Conservation (phyloP, 371 early-diverging fungal species). For the Blastocladiella emersonii region DNA sequence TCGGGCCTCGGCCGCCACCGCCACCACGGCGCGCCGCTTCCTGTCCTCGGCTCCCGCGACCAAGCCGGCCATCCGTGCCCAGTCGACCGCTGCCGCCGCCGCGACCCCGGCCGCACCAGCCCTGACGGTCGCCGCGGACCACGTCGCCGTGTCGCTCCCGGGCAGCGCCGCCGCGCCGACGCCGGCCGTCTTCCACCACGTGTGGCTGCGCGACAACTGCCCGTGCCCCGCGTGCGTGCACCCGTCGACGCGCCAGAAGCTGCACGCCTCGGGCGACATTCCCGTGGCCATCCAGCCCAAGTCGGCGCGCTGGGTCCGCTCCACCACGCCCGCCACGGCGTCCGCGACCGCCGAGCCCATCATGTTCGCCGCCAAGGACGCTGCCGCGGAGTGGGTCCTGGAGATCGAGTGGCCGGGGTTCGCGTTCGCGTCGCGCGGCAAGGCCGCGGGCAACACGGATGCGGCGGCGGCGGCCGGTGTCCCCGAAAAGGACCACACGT, state of each 20-base stretch:
- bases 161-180: not conserved
- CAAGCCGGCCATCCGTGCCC: too few species aligned
- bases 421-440: not conserved
- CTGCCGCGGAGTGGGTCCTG: not conserved
- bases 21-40: too few species aligned
- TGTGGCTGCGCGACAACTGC: conserved; percentile 76
- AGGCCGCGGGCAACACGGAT: not conserved
- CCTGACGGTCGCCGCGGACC: not conserved
- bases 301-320: conserved; percentile 7
- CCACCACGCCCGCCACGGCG: not conserved
- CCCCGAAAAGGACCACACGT: not conserved
- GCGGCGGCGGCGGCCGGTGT: not conserved
- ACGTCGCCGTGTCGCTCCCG: not conserved
- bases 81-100: too few species aligned
- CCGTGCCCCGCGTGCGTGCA: conserved; percentile 57
- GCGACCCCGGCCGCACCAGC: too few species aligned
- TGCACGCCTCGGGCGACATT: conserved; percentile 62
- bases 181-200: conserved; percentile 26
- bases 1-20: too few species aligned
- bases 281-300: conserved; percentile 33
- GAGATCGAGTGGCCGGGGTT: conserved; percentile 10
- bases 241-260: conserved; percentile 59
- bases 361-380: conserved; percentile 2
- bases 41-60: too few species aligned
- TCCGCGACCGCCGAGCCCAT: not conserved